phyloP scores from a whole-genome alignment of 139 green algal species.

The Chlorella vulgaris region DNA sequence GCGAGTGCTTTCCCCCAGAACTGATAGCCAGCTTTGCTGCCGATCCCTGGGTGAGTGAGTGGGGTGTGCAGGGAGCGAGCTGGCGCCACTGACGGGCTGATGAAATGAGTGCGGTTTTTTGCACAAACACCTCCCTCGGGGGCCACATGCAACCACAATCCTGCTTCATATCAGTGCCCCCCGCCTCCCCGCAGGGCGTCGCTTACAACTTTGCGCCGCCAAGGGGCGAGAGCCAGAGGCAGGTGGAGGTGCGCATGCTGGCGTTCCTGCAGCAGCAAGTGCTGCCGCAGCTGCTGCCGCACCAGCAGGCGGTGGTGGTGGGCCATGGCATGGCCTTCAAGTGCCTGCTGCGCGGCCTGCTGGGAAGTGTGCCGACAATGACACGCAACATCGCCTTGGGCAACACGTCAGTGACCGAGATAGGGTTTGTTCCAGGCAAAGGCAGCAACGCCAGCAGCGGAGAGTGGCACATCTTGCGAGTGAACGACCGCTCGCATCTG shows the following conservation, averaged over 20 bases:
- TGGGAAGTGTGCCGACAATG: slow-evolving; percentile 30
- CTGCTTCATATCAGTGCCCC: background rate
- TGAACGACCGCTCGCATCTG: slow-evolving; percentile 40
- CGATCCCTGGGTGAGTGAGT: slow-evolving; percentile 17
- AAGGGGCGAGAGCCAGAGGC: slow-evolving; percentile 39
- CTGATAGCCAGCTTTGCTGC: slow-evolving; percentile 1
- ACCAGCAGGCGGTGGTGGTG: slow-evolving; percentile 13
- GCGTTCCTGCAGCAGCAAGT: slow-evolving; percentile 25
- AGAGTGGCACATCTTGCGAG: slow-evolving; percentile 41
- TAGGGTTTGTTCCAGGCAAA: slow-evolving; percentile 18
- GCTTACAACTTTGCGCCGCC: slow-evolving; percentile 32
- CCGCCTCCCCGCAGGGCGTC: background rate
- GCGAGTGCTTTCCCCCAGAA: slow-evolving; percentile 21
- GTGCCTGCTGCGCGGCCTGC: slow-evolving; percentile 30
- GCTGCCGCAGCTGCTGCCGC: background rate
- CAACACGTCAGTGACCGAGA: slow-evolving; percentile 39
- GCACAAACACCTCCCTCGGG: no score
- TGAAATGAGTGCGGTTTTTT: no score
- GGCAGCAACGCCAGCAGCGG: background rate
- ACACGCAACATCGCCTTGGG: slow-evolving; percentile 30
- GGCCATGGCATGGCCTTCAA: slow-evolving; percentile 47
- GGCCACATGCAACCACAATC: no score
- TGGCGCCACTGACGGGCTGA: no score
- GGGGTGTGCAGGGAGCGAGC: no score
- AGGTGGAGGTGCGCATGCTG: slow-evolving; percentile 49